These are phyloP conservation scores for Phytopythium aichiense DNA, from an alignment of 352 stramenopile species.

Conservation along the genomic window DNA sequence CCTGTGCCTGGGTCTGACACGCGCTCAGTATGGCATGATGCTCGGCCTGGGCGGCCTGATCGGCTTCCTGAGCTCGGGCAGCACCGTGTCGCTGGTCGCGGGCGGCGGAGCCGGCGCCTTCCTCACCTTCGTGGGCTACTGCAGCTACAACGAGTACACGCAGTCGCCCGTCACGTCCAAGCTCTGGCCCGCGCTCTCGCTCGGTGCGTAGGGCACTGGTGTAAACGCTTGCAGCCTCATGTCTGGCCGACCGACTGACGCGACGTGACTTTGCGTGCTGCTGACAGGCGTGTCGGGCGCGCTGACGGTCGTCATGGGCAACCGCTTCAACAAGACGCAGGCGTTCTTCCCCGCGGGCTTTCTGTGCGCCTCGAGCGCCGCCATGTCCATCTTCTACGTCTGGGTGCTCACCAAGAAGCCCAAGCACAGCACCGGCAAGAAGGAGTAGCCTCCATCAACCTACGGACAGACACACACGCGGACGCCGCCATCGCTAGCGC, in stretches of 20 bases:
- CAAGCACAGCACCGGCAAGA: constrained; percentile 57
- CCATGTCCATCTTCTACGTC: constrained; percentile 81
- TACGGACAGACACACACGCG: neutral
- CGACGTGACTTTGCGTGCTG: neutral
- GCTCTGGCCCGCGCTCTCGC: constrained; percentile 66
- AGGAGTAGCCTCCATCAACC: constrained; percentile 27
- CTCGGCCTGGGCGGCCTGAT: constrained; percentile 66
- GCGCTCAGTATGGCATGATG: constrained; percentile 61
- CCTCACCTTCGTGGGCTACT: constrained; percentile 78
- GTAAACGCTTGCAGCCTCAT: neutral
- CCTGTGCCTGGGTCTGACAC: neutral
- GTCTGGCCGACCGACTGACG: neutral
- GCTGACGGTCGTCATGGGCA: constrained; percentile 72
- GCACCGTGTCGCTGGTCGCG: constrained; percentile 55
- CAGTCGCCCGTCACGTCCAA: constrained; percentile 78
- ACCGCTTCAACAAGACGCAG: constrained; percentile 70
- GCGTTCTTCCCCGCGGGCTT: constrained; percentile 72
- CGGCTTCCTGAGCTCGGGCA: constrained; percentile 75
- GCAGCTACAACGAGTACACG: constrained; percentile 82
- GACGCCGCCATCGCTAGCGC: neutral
- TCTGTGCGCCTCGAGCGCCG: constrained; percentile 53
- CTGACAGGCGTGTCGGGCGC: constrained; percentile 46
- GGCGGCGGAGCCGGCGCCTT: constrained; percentile 64
- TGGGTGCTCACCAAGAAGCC: constrained; percentile 71
- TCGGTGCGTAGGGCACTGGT: constrained; percentile 14